Evolutionary conservation across 305 asterid species (phyloP).

Genomic region (Fraxinus angustifolia): DNA sequence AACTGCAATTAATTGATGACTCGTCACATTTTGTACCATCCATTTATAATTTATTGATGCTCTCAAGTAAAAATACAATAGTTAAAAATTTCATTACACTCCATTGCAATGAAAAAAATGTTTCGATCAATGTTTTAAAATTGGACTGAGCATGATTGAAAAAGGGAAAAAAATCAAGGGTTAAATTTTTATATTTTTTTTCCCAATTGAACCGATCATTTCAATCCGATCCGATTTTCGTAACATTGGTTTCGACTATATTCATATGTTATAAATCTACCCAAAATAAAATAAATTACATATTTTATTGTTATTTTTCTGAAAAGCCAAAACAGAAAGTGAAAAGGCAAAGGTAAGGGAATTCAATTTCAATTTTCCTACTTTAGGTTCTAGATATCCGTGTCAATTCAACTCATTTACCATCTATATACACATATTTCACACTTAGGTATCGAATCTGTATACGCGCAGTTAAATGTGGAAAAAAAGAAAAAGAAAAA

Average conservation of each 20-base stretch:
- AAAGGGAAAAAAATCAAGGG: too few relatives aligned
- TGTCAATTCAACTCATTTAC: too few relatives aligned
- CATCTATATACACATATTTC: not conserved
- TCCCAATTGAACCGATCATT: too few relatives aligned
- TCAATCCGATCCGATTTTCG: too few relatives aligned
- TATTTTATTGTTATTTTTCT: too few relatives aligned
- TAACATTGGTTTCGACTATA: too few relatives aligned
- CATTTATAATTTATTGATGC: not conserved
- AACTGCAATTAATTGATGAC: not conserved
- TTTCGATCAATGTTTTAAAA: too few relatives aligned
- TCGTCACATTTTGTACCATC: not conserved
- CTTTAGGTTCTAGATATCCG: not conserved
- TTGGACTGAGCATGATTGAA: too few relatives aligned
- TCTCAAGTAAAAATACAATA: not conserved
- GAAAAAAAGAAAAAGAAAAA: not conserved
- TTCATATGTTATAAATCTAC: too few relatives aligned
- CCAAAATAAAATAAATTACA: too few relatives aligned
- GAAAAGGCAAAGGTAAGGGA: not conserved
- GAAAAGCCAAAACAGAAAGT: too few relatives aligned
- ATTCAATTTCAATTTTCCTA: not conserved
- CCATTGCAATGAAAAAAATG: not conserved
- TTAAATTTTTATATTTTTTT: too few relatives aligned
- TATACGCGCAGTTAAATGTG: constrained; percentile 24
- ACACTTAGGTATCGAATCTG: not conserved
- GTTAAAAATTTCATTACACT: not conserved